Evolutionary conservation across 176 grass and related monocot genomes (phyloP).

Genomic region (Lolium rigidum): DNA sequence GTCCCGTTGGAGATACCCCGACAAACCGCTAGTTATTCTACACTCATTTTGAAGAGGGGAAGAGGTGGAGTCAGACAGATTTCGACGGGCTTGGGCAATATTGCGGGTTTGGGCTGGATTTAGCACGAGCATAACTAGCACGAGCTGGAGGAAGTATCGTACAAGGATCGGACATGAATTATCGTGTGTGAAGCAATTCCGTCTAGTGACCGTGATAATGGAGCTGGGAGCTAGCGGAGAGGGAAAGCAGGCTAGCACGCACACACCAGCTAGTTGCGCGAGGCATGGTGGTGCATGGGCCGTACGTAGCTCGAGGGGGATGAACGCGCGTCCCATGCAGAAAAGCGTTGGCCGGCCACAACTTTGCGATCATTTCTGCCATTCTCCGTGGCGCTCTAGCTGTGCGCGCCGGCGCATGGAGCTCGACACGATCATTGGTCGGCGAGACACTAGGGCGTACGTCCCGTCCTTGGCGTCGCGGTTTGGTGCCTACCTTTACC

Average conservation of each 20-base stretch:
- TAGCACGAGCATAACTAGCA: no score
- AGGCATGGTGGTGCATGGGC: background rate
- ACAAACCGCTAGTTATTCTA: no score
- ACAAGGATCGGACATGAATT: no score
- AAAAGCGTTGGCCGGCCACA: background rate
- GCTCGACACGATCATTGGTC: conserved; percentile 42
- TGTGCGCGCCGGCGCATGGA: background rate
- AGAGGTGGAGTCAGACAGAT: no score
- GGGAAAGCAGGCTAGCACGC: background rate
- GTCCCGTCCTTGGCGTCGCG: conserved; percentile 33
- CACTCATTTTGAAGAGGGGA: no score
- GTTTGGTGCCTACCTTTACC: background rate
- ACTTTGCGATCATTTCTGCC: background rate
- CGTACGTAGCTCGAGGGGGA: background rate
- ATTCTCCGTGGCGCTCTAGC: background rate
- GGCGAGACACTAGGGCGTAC: conserved; percentile 20
- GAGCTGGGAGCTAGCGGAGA: background rate
- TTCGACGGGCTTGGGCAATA: no score
- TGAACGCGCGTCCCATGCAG: background rate
- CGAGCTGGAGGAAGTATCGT: no score
- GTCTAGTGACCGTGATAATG: background rate
- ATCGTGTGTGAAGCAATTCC: no score
- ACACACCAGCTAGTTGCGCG: background rate
- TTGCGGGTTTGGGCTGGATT: no score
- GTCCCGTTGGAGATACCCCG: no score